These are phyloP conservation scores for Penicillium tannophilum DNA, from an alignment of 495 filamentous ascomycete genomes.

Conservation along the genomic window DNA sequence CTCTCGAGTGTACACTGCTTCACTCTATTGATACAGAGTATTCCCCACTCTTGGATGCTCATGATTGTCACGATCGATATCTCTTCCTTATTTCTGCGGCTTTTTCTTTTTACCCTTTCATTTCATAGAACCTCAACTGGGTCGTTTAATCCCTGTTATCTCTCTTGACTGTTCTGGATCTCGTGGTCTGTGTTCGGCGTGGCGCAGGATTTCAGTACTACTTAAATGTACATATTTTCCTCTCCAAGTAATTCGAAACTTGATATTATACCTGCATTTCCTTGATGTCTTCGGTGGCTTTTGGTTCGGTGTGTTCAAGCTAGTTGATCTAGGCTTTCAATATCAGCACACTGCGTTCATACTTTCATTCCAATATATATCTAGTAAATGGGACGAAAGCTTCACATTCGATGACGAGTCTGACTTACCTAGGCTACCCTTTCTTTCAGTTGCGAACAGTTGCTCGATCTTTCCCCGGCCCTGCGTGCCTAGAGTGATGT, in stretches of 20 bases:
- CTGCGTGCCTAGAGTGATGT: neutral
- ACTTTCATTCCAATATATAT: too few relatives aligned
- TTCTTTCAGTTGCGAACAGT: too few relatives aligned
- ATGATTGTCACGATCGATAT: slow-evolving; percentile 23
- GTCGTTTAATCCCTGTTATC: slow-evolving; percentile 9
- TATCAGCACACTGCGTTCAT: too few relatives aligned
- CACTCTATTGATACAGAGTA: neutral
- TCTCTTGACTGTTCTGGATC: neutral
- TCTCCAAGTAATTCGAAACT: neutral
- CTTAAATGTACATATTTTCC: slow-evolving; percentile 9
- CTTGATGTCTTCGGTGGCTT: too few relatives aligned
- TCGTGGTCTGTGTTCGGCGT: neutral
- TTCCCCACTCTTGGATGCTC: slow-evolving; percentile 2
- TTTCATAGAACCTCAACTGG: slow-evolving; percentile 15
- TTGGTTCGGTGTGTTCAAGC: too few relatives aligned
- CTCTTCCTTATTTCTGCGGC: slow-evolving; percentile 3
- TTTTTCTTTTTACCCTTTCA: slow-evolving; percentile 2
- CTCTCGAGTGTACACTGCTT: slow-evolving; percentile 5
- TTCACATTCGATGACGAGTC: too few relatives aligned
- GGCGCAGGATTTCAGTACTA: slow-evolving; percentile 10
- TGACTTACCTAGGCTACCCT: too few relatives aligned
- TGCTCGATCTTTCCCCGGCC: too few relatives aligned
- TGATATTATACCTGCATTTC: neutral
- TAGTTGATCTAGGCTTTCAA: too few relatives aligned
- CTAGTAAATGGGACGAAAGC: too few relatives aligned